These are phyloP conservation scores for Pseudocercospora cruenta DNA, from an alignment of 2,329 filamentous ascomycete species.

Conservation along the genomic window DNA sequence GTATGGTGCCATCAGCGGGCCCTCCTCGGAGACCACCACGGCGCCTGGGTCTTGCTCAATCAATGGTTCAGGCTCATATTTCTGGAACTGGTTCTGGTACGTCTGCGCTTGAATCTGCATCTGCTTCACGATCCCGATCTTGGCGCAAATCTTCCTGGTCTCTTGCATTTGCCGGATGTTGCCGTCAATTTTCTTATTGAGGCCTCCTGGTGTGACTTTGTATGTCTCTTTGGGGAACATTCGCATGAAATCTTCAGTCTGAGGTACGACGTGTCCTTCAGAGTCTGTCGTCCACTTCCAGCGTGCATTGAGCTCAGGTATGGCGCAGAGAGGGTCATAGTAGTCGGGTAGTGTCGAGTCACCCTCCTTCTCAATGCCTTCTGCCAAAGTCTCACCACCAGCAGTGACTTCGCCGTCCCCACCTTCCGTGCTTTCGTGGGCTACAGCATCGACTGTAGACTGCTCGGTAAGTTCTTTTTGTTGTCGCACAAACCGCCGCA, in stretches of 20 bases:
- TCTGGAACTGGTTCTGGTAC: conserved; percentile 97
- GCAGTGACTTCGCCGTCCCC: conserved; percentile 50
- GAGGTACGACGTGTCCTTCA: conserved; percentile 86
- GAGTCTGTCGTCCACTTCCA: conserved; percentile 88
- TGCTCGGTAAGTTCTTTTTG: conserved; percentile 57
- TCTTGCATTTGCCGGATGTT: conserved; percentile 97
- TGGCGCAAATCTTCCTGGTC: conserved; percentile 91
- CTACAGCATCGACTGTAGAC: conserved; percentile 46
- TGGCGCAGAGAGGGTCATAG: conserved; percentile 82
- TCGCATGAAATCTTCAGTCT: conserved; percentile 80
- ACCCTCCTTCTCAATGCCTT: conserved; percentile 89
- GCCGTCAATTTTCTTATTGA: conserved; percentile 79
- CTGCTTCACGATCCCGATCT: conserved; percentile 97
- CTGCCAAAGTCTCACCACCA: conserved; percentile 77
- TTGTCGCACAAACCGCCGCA: conserved; percentile 83
- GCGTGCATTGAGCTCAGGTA: conserved; percentile 79
- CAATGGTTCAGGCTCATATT: conserved; percentile 90
- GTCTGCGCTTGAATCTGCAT: conserved; percentile 99
- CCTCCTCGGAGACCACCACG: conserved; percentile 87
- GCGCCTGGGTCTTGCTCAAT: conserved; percentile 82
- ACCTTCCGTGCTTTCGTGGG: conserved; percentile 49
- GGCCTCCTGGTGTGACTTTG: conserved; percentile 70
- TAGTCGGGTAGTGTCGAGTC: conserved; percentile 89
- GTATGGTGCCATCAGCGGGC: conserved; percentile 82
- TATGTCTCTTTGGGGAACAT: conserved; percentile 78